These are phyloP conservation scores for Kuraishia ogatae DNA, from an alignment of 805 yeast species.

Conservation along the genomic window DNA sequence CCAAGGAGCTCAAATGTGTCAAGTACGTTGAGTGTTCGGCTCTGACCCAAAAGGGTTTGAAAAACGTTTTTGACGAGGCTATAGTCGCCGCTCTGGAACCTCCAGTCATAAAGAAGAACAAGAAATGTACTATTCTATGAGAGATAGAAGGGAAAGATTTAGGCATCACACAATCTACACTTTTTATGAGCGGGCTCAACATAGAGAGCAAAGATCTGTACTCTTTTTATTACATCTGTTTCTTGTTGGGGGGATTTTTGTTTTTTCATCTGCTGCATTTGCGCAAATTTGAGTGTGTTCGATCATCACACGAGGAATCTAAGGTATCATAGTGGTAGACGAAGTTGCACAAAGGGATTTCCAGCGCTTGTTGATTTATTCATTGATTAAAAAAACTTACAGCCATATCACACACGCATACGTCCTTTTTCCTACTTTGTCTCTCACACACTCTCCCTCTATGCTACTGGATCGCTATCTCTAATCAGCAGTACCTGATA, in stretches of 20 bases:
- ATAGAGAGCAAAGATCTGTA: not conserved
- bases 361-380: not conserved
- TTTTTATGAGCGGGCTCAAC: not conserved
- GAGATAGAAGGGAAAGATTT: not conserved
- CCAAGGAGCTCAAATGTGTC: constrained; percentile 90
- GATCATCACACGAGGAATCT: not conserved
- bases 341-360: not conserved
- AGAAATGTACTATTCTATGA: constrained; percentile 82
- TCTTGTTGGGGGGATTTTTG: not conserved
- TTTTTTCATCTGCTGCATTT: not conserved
- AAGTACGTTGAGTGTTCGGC: constrained; percentile 98
- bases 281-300: not conserved
- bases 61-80: constrained; percentile 97
- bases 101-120: constrained; percentile 73
- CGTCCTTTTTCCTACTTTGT: not conserved
- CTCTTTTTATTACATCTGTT: constrained; percentile 1
- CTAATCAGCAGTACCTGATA: not conserved
- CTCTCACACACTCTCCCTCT: not conserved
- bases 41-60: constrained; percentile 90
- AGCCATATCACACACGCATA: not conserved
- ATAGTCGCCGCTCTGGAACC: constrained; percentile 98
- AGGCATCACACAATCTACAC: not conserved
- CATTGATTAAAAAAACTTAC: too few species aligned
- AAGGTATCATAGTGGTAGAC: not conserved
- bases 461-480: not conserved